phyloP scores from a whole-genome alignment of 75 land plant species.

The Chamaecyparis obtusa region DNA sequence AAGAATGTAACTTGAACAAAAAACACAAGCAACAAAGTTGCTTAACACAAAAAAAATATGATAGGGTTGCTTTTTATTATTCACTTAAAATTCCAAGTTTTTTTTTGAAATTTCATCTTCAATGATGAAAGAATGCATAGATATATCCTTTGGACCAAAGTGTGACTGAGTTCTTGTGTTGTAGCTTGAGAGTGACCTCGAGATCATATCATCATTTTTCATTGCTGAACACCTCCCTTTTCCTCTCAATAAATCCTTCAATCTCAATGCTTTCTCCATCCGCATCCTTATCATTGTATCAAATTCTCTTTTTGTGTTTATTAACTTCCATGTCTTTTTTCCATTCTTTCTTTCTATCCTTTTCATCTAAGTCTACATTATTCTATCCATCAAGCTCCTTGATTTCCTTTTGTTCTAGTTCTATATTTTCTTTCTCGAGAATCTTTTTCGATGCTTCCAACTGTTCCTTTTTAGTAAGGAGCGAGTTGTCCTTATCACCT shows the following conservation, averaged over 20 bases:
- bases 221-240: constrained; percentile 52
- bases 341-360: constrained; percentile 58
- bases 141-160: constrained; percentile 55
- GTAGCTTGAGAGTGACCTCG: constrained; percentile 55
- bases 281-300: constrained; percentile 47
- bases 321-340: constrained; percentile 57
- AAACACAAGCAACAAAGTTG: not conserved
- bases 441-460: constrained; percentile 28
- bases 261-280: constrained; percentile 52
- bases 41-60: not conserved
- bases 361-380: constrained; percentile 45
- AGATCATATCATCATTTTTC: constrained; percentile 76
- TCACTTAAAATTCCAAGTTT: not conserved
- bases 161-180: constrained; percentile 59
- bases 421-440: constrained; percentile 34
- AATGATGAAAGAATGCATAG: constrained; percentile 20
- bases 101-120: not conserved
- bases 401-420: constrained; percentile 38
- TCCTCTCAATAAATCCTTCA: constrained; percentile 53
- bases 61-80: not conserved
- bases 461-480: constrained; percentile 37
- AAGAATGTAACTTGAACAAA: not conserved
- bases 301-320: constrained; percentile 42
- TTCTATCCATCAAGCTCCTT: constrained; percentile 53
- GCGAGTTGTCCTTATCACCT: constrained; percentile 34